Evolutionary conservation across 495 filamentous ascomycete species (phyloP).

Genomic region (Aspergillus baeticus): DNA sequence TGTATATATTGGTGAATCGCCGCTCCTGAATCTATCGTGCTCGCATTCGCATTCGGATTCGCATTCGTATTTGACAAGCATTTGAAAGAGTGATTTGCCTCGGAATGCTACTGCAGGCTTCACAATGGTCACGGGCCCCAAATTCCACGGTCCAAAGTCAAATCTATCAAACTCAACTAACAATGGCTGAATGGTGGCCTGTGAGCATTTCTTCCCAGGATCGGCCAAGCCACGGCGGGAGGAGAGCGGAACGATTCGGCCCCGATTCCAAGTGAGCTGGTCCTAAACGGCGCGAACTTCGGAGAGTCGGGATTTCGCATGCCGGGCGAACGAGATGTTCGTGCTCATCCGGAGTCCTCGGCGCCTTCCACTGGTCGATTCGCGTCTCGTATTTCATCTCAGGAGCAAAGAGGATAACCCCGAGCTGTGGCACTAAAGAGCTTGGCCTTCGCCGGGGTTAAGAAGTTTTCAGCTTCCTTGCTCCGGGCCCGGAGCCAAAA

Average conservation of each 20-base stretch:
- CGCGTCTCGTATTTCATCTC: conserved; percentile 4
- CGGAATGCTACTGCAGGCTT: neutral
- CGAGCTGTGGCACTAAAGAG: neutral
- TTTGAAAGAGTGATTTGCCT: neutral
- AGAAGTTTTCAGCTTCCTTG: conserved; percentile 1
- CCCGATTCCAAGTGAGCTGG: neutral
- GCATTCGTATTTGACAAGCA: neutral
- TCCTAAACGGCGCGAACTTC: neutral
- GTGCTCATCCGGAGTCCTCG: too few relatives aligned
- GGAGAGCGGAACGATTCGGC: neutral
- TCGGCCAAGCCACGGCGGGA: neutral
- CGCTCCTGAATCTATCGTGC: conserved; percentile 35
- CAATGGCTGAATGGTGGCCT: neutral
- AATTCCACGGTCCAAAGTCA: neutral
- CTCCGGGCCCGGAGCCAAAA: neutral
- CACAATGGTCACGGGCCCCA: neutral
- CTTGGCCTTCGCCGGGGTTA: conserved; percentile 13
- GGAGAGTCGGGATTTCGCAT: neutral
- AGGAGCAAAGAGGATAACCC: neutral
- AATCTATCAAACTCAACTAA: conserved; percentile 2
- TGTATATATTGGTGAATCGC: conserved; percentile 44
- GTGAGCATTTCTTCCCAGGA: too few relatives aligned
- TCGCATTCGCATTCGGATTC: conserved; percentile 13
- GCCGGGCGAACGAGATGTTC: neutral
- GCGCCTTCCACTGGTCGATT: neutral